Evolutionary conservation across 2,329 filamentous ascomycete species (phyloP), one percentile per base, ranked within the genome.

Genomic region (Drechslerella coelobrocha): DNA sequence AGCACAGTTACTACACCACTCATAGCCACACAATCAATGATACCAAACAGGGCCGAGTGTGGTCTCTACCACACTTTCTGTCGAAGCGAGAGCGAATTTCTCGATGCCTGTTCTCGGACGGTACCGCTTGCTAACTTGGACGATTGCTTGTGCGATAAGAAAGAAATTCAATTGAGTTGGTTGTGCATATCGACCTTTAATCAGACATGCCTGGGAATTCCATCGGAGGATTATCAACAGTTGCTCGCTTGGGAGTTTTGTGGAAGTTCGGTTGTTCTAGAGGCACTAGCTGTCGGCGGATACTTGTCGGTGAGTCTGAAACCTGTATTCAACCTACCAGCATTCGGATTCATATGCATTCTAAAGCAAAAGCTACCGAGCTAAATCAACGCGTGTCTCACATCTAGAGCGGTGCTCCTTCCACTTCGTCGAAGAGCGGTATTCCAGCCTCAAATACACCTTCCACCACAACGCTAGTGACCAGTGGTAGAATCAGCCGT

Each of bases 161-260:
- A 27, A n/a, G 27, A 39, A 9, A 39, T 54, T 21, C 51, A 39
- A 21, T 6, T 54, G 51, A 21, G 12, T 14, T 54, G 51, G 51
- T 39, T 54, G 9, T 54, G 51, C 19, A 3, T 37, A 7, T 9
- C 51, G 19, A 23, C 3, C 8, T 54, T 54, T 21, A 54, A 54
- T 19, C 27, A 23, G 10, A 39, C 51, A 2, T 54, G 51, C 21
- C 41, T 54, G 29, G 51, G 51, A 6, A 54, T 54, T 39, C 51
- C 51, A 3, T 27, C 51, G 19, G 23, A 54, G 10, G 19, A 54
- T 39, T 14, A 21, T 2, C n/a, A 54, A 10, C n/a, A 5, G 19
- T 39, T 54, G 8, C 12, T 19, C 2, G 51, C 8, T 4, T 54
- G 51, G 51, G 23, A 7, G 12, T 2, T 39, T 4, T 54, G 51